These are phyloP conservation scores for Tricholoma flavovirens DNA, from an alignment of 768 basidiomycete species.

Conservation along the genomic window DNA sequence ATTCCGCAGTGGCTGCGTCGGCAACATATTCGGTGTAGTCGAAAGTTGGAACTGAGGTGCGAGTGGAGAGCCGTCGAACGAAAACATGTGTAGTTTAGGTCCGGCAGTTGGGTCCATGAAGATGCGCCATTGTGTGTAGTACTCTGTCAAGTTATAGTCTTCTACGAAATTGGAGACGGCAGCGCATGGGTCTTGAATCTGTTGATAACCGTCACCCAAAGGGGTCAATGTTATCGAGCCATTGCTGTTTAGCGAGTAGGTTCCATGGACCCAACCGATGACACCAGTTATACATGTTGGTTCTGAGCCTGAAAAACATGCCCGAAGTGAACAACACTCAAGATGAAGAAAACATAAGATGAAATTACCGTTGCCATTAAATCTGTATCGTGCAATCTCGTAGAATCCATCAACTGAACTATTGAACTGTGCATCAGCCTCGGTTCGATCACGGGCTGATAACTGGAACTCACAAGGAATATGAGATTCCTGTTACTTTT, in stretches of 20 bases:
- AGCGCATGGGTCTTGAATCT: slow-evolving; percentile 91
- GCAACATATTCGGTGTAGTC: slow-evolving; percentile 81
- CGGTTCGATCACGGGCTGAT: not conserved
- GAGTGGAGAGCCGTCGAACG: slow-evolving; percentile 71
- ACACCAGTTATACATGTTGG: slow-evolving; percentile 89
- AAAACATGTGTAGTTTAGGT: slow-evolving; percentile 70
- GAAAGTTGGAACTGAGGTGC: slow-evolving; percentile 66
- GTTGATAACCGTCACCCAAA: slow-evolving; percentile 86
- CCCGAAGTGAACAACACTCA: not conserved
- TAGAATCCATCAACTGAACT: slow-evolving; percentile 75
- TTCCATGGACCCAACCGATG: slow-evolving; percentile 89
- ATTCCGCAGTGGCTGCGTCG: slow-evolving; percentile 62
- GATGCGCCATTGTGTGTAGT: slow-evolving; percentile 64
- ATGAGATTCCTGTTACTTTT: slow-evolving; percentile 77
- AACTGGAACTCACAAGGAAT: slow-evolving; percentile 70
- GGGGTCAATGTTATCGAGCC: slow-evolving; percentile 76
- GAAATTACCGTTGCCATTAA: slow-evolving; percentile 72
- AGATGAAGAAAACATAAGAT: not conserved
- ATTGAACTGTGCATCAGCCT: slow-evolving; percentile 8
- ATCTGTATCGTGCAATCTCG: slow-evolving; percentile 89
- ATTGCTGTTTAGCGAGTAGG: slow-evolving; percentile 58
- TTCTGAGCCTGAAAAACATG: slow-evolving; percentile 47
- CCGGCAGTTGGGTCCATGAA: slow-evolving; percentile 57
- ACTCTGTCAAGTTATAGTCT: slow-evolving; percentile 71
- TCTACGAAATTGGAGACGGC: slow-evolving; percentile 86